phyloP scores from a whole-genome alignment of 495 filamentous ascomycete genomes.

The Lophiotrema nucula region DNA sequence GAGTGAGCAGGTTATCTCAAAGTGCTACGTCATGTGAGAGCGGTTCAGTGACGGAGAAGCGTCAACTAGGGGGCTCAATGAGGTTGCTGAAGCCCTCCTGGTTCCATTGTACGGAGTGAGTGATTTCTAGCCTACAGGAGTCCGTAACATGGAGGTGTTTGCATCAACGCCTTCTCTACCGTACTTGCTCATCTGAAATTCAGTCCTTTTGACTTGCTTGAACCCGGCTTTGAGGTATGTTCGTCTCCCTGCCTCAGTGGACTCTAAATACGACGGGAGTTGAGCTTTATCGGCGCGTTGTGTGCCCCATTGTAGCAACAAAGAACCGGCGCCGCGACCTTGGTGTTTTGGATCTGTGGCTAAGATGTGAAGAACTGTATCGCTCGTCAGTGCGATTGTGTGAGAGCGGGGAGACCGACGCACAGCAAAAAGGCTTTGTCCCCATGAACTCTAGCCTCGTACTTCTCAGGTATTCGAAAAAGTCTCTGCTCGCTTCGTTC shows the following conservation, averaged over 20 bases:
- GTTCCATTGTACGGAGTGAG: no score
- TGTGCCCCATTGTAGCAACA: conserved; percentile 30
- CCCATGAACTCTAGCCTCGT: conserved; percentile 23
- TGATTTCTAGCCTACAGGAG: no score
- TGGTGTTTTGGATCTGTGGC: conserved; percentile 29
- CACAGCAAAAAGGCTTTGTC: conserved; percentile 26
- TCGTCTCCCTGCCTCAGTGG: conserved; percentile 25
- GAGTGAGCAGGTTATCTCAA: no score
- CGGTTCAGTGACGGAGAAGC: no score
- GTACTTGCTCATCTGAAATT: conserved; percentile 29
- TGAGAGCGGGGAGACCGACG: neutral
- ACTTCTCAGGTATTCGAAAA: conserved; percentile 8
- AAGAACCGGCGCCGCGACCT: conserved; percentile 26
- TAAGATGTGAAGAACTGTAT: conserved; percentile 28
- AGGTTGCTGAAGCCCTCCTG: no score
- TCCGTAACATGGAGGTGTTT: conserved; percentile 27
- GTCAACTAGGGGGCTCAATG: no score
- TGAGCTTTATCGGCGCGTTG: conserved; percentile 24
- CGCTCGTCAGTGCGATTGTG: neutral
- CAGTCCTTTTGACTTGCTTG: conserved; percentile 8
- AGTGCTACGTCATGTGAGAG: no score
- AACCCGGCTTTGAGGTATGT: conserved; percentile 28
- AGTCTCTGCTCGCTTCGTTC: conserved; percentile 9
- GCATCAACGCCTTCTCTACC: conserved; percentile 18
- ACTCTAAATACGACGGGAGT: conserved; percentile 32